phyloP scores from a whole-genome alignment of 345 rosid genomes.

The Salix koriyanagi region DNA sequence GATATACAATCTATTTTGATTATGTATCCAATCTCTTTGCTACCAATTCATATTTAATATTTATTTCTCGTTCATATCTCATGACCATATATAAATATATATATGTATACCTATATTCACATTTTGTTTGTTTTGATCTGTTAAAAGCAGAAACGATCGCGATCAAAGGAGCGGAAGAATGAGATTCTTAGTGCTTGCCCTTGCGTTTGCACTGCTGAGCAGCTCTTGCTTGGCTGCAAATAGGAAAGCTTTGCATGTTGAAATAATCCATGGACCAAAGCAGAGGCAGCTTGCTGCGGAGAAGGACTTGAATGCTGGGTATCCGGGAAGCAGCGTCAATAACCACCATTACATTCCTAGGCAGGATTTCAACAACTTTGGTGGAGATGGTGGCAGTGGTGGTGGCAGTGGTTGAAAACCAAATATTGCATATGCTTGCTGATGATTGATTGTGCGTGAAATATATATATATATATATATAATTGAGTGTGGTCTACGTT shows the following conservation, averaged over 20 bases:
- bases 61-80: not conserved
- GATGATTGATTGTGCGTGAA: no score
- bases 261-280: not conserved
- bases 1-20: not conserved
- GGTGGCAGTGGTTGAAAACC: conserved; percentile 20
- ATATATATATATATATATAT: no score
- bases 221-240: conserved; percentile 21
- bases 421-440: no score
- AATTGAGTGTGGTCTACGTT: no score
- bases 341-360: conserved; percentile 56
- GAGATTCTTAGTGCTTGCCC: conserved; percentile 20
- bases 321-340: conserved; percentile 27
- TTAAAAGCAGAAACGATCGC: no score
- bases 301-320: not conserved
- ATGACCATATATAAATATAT: no score
- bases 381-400: conserved; percentile 19
- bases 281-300: not conserved
- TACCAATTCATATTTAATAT: not conserved
- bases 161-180: conserved; percentile 1
- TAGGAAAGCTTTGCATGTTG: not conserved
- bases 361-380: conserved; percentile 41
- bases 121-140: not conserved
- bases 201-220: conserved; percentile 17
- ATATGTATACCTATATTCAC: not conserved
- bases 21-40: not conserved